Percentiles rank a stretch among this genome's conserved stretches.
These are phyloP conservation scores for Melampsora larici-populina DNA, from an alignment of 1,284 basidiomycete genomes.

Conservation along the genomic window DNA sequence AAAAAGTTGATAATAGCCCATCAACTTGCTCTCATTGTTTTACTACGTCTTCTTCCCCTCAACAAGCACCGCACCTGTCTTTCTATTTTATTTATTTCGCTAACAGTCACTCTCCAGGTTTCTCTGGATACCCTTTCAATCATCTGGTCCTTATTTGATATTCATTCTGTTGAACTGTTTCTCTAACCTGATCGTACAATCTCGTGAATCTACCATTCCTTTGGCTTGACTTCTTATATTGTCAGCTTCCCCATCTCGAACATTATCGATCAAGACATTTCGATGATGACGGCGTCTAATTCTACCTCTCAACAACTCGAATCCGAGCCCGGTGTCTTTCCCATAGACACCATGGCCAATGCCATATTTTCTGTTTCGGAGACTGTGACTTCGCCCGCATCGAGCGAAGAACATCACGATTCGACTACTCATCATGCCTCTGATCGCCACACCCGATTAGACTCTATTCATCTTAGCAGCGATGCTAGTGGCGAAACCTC, in stretches of 20 bases:
- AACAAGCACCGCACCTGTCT: neutral
- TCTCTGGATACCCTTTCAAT: constrained; percentile 6
- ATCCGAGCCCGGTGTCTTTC: neutral
- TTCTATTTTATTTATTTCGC: constrained; percentile 8
- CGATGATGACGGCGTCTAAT: neutral
- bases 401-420: neutral
- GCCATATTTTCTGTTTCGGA: constrained; percentile 3
- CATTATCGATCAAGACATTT: neutral
- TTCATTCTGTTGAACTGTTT: constrained; percentile 10
- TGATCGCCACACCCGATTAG: constrained; percentile 32
- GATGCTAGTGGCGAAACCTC: constrained; percentile 41
- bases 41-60: neutral
- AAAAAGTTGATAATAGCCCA: neutral
- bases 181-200: constrained; percentile 7
- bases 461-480: constrained; percentile 42
- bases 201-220: constrained; percentile 9
- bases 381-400: constrained; percentile 2
- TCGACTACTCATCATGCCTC: constrained; percentile 12
- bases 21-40: neutral
- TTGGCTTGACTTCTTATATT: constrained; percentile 5
- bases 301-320: constrained; percentile 1
- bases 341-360: neutral
- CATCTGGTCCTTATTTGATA: constrained; percentile 14
- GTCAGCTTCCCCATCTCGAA: neutral
- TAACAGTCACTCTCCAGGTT: neutral